Evolutionary conservation across 2,329 filamentous ascomycete genomes (phyloP).

Genomic region (Cladophialophora psammophila): DNA sequence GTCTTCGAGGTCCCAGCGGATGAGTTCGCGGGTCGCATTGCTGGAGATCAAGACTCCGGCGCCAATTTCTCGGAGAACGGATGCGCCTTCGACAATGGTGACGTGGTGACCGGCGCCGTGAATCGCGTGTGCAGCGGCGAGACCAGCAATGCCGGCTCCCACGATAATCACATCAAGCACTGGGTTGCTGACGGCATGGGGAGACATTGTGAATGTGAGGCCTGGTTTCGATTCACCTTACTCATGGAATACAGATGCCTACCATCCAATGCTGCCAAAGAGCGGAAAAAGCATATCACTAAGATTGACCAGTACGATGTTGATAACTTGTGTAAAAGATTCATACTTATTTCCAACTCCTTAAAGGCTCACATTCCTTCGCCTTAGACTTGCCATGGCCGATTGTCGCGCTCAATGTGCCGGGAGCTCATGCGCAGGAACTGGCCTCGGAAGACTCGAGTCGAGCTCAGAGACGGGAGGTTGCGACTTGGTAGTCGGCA

Average conservation of each 20-base stretch:
- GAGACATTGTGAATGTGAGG: constrained; percentile 2
- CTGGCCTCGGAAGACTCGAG: too few relatives aligned
- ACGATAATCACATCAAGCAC: constrained; percentile 18
- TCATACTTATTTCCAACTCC: too few relatives aligned
- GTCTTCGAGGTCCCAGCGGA: constrained; percentile 17
- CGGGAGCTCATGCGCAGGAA: too few relatives aligned
- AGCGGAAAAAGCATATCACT: too few relatives aligned
- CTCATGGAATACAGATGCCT: constrained; percentile 15
- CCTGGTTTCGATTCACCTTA: background rate
- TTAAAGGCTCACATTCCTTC: too few relatives aligned
- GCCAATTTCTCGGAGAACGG: constrained; percentile 11
- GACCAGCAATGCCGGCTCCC: constrained; percentile 11
- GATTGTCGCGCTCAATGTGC: too few relatives aligned
- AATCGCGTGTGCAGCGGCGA: constrained; percentile 11
- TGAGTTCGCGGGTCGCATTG: constrained; percentile 16
- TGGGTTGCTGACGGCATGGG: constrained; percentile 5
- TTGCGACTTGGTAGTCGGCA: too few relatives aligned
- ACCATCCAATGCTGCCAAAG: constrained; percentile 12
- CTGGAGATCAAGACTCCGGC: constrained; percentile 16
- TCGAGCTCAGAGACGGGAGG: too few relatives aligned
- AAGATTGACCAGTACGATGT: too few relatives aligned
- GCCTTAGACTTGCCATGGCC: too few relatives aligned
- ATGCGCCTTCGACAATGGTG: constrained; percentile 10
- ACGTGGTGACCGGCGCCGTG: constrained; percentile 8
- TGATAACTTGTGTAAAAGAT: too few relatives aligned